Evolutionary conservation across 225 moss, liverwort and hornwort genomes (phyloP).

Genomic region (Thuidium tamariscinum): DNA sequence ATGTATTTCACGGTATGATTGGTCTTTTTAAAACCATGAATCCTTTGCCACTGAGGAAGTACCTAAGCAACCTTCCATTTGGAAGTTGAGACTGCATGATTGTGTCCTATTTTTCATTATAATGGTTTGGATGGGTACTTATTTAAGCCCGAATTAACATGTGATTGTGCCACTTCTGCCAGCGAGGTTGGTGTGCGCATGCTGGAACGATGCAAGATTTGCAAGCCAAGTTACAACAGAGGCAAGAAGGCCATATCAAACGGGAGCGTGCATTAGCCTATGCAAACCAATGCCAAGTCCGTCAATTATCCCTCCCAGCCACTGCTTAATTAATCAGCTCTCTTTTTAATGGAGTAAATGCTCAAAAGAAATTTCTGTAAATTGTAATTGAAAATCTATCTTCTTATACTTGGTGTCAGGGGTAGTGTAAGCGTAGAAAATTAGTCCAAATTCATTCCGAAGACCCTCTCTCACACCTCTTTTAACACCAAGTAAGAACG

Average conservation of each 20-base stretch:
- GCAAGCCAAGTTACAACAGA: constrained; percentile 71
- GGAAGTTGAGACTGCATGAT: not conserved
- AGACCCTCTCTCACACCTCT: not conserved
- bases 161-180: not conserved
- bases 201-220: constrained; percentile 59
- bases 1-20: not conserved
- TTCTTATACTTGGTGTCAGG: not conserved
- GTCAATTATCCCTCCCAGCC: not conserved
- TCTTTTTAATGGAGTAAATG: not conserved
- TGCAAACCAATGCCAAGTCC: constrained; percentile 65
- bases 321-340: not conserved
- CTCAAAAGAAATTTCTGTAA: not conserved
- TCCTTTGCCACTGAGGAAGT: not conserved
- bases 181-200: constrained; percentile 75
- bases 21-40: not conserved
- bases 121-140: not conserved
- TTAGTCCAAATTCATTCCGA: not conserved
- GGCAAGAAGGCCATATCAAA: constrained; percentile 73
- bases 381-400: not conserved
- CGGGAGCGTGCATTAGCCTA: constrained; percentile 86
- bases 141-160: not conserved
- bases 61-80: not conserved
- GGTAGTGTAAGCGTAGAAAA: too few species aligned
- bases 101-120: not conserved
- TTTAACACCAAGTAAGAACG: not conserved